Base-by-base conservation (phyloP, 148 eudicot species). In the Talinum fruticosum region DNA sequence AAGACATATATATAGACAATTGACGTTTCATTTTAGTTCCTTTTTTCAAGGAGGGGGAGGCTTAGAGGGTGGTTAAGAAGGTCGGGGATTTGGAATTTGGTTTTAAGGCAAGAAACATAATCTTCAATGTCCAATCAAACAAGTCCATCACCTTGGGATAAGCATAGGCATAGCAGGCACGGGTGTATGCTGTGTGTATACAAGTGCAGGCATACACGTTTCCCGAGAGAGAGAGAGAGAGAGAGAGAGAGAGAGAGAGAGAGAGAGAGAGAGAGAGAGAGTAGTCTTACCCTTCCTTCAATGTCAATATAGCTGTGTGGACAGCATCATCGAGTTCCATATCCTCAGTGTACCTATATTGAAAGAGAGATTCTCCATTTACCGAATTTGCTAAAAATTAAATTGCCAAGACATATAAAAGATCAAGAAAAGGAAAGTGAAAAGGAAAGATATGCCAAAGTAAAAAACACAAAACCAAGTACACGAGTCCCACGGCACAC, bases 261-360 rank as follows among this genome's bases (percentile, higher is more conserved):
- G 21, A 37, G 19, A 49, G 26, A 66, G 59, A 79, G 37, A 33
- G 24, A 13, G 29, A 74, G 53, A 23, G 28, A 26, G 37, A 33
- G 51, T 45, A 2, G 36, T 54, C 91, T 82, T 79, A 96, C 99
- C 99, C 99, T 86, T 96, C 99, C 89, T 96, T 96, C 79, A 96
- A 81, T 10, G 99, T 96, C 87, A 96, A 81, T 76, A 96, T 93
- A 54, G 99, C 97, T 7, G 97, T 96, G 89, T 96, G 99, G 76
- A 96, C 91, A 80, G 99, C 99, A 87, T 96, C 99, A 73, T 96
- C 97, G 44, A 96, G 99, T 82, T 96, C 99, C 97, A 93, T 93
- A 79, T 96, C 99, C 74, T 96, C 99, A 19, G 97, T 89, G 79
- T 96, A 96, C 90, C 99, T 96, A 86, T 79, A 86, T 62, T 51